Base-by-base conservation (phyloP, 129 eudicot species). In the Chrysanthemum makinoi region DNA sequence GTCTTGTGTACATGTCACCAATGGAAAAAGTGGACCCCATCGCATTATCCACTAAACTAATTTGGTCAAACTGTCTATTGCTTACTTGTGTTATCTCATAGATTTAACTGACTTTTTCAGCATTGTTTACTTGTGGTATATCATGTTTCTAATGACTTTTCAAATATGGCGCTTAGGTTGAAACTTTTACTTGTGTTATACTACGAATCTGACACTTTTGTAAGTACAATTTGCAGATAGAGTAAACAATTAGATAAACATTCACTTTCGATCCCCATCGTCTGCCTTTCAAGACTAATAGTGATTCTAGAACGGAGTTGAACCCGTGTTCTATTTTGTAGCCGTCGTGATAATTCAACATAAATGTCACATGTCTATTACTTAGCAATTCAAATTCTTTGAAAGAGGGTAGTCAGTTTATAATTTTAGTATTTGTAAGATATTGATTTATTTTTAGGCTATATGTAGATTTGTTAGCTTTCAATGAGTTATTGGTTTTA, bases 241-340 rank as follows among this genome's bases (percentile, higher is more conserved):
- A 58, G 62, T 67, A 52, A 14, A 58, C 14, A 46, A 28, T 16
- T n/a, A 53, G 74, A 67, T 75, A 66, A 75, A 67, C 8, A 12
- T 75, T 47, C 68, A 26, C 74, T 57, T 28, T 67, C 50, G 28
- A 26, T 43, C 54, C 2, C 6, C 66, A 35, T 49, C 66, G 10
- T 48, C 57, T 26, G 26, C 73, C 73, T 54, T 56, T 43, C 16
- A 46, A 75, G 66, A 44, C 66, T 17, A 54, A 13, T 20, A 65
- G 11, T 2, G 48, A 22, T 50, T 28, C 22, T 50, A 1, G 7
- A 52, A 20, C 9, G 15, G 43, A 68, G 62, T 51, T 68, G 73
- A 19, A 68, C 62, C n/a, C 44, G 2, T 68, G 46, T 26, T 68
- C 19, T 62, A 43, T 24, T 13, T 9, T 9, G 13, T 72, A 5